Conservation (phyloP, 768 basidiomycete species). For the Tephrocybe sp. region DNA sequence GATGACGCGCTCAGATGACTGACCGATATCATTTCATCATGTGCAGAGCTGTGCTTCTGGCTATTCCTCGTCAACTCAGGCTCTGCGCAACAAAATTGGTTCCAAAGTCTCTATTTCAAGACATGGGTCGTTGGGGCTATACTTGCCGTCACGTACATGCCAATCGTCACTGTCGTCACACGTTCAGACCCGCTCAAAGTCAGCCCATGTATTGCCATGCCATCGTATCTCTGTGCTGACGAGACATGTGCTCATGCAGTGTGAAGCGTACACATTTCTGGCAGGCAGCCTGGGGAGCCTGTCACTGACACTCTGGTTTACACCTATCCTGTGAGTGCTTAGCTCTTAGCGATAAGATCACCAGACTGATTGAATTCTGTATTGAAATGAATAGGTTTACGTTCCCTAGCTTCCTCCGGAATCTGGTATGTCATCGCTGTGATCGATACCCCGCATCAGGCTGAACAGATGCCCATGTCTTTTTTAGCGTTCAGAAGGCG, state of each 20-base stretch:
- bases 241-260: conserved; percentile 37
- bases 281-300: conserved; percentile 70
- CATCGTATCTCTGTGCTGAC: conserved; percentile 1
- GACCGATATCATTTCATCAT: conserved; percentile 3
- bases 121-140: conserved; percentile 68
- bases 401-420: conserved; percentile 65
- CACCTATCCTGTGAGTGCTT: conserved; percentile 60
- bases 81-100: conserved; percentile 71
- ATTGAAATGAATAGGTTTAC: conserved; percentile 59
- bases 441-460: neutral
- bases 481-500: conserved; percentile 56
- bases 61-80: conserved; percentile 74
- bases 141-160: conserved; percentile 64
- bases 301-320: conserved; percentile 71
- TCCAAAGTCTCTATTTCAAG: conserved; percentile 72
- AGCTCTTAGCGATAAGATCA: neutral
- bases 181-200: conserved; percentile 61
- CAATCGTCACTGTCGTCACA: conserved; percentile 65
- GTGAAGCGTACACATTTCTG: conserved; percentile 69
- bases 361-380: conserved; percentile 13
- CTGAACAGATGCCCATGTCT: neutral
- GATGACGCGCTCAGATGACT: neutral
- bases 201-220: conserved; percentile 9
- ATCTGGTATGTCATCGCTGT: conserved; percentile 46
- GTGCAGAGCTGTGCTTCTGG: conserved; percentile 83